Base-by-base conservation (phyloP, 257 asterid genomes). In the Plantago ovata region DNA sequence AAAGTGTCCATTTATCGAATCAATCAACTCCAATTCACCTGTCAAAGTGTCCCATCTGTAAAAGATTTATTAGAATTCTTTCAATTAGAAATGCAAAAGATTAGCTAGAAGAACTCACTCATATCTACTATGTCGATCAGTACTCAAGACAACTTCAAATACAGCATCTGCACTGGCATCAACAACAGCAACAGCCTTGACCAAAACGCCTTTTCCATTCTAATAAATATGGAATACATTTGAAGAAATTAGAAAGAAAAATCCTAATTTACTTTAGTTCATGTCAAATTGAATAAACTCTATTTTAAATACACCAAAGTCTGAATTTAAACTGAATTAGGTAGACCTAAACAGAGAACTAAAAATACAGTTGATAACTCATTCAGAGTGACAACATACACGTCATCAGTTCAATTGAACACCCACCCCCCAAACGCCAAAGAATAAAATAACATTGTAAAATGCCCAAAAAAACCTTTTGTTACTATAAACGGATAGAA, bases 21-120 rank as follows among this genome's bases (percentile, higher is more conserved):
- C 95, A 73, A 93, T 50, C 77, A 93, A 70, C 86, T 93, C 96
- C 82, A 93, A 67, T 75, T 93, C 97, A 56, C 92, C 85, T 56
- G 94, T 93, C 75, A 93, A 74, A 51, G 95, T 61, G 73, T 93
- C 99, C 99, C 99, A 93, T 86, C 99, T 93, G 81, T 66, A 75
- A 59, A 74, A 71, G 72, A 69, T 50, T 58, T 49, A 61, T 86
- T 47, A 76, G 74, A 66, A 41, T 36, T 66, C 56, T 68, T 58
- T 55, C 48, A 33, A 56, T 18, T 18, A 67, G 63, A 69, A 44
- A 42, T 18, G 50, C 33, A 74, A 28, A 56, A 53, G 60, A 64
- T 50, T 19, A 63, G 38, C 58, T 24, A 20, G 64, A 61, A 61
- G 16, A 64, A 78, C 94, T 71, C 71, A 89, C 97, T 93, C 96